Base-by-base conservation (phyloP, 2,329 filamentous ascomycete species). In the Aspergillus hiratsukae region DNA sequence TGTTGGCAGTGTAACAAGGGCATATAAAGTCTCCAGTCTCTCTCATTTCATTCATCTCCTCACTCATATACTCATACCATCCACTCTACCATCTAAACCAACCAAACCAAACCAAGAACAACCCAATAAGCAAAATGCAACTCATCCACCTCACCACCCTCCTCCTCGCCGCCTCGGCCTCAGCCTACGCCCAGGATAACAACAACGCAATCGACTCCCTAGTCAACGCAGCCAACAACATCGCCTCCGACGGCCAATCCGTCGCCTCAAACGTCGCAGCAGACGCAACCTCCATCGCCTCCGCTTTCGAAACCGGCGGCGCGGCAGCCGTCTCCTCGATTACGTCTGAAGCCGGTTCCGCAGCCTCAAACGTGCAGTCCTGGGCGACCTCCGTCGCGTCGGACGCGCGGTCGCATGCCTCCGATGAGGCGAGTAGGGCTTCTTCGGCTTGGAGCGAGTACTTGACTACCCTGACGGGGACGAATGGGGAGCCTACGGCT, bases 51-150 rank as follows among this genome's bases (percentile, higher is more conserved):
- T 51, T 37, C 21, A 46, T 48, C 37, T 49, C 14, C 23, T n/a
- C 40, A 14, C 1, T 11, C 28, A 29, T 29, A 29, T 9, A 31
- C 29, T 14, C 4, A 31, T 14, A 35, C 11, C 23, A 23, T 23
- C 23, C 23, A 19, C 3, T 10, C 49, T 25, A 29, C 21, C 21
- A 19, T 25, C 45, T 17, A 40, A 31, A 29, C 52, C 11, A 35
- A 31, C 28, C 29, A 48, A 46, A 35, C 14, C 35, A 43, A 43
- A 51, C n/a, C 21, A n/a, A 54, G 31, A 23, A 28, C 37, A 40
- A n/a, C n/a, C n/a, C 37, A 51, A 46, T 27, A n/a, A 21, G n/a
- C 60, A 63, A 43, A 58, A 70, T 70, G 68, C 67, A 69, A 56
- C 62, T 68, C 61, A 63, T 59, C 37, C 61, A 70, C 54, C 55